Conservation (phyloP, 1,139 yeast genomes). For the Yamadazyma diospyri region DNA sequence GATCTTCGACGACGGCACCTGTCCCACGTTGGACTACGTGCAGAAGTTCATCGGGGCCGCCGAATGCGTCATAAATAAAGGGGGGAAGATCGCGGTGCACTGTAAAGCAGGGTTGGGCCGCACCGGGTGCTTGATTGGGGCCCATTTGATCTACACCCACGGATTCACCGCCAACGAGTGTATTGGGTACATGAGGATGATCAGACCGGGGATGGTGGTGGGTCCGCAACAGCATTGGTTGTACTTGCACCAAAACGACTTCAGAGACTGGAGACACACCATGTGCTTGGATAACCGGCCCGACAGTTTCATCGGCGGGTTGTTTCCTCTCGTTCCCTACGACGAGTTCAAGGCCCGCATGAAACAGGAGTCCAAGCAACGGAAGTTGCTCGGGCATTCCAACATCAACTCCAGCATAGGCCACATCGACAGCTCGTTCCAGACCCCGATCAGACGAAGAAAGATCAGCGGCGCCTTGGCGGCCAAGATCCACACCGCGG, state of each 20-base stretch:
- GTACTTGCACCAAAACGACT: constrained; percentile 91
- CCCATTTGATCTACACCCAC: constrained; percentile 90
- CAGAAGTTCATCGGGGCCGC: constrained; percentile 93
- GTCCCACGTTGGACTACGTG: constrained; percentile 92
- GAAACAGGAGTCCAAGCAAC: constrained; percentile 44
- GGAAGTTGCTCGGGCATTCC: constrained; percentile 34
- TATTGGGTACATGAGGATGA: constrained; percentile 92
- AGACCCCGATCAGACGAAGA: constrained; percentile 73
- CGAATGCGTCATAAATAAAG: constrained; percentile 75
- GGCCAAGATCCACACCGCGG: constrained; percentile 66
- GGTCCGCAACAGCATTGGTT: constrained; percentile 99
- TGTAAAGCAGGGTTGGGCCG: constrained; percentile 98
- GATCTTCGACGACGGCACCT: constrained; percentile 97
- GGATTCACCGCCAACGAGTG: constrained; percentile 97
- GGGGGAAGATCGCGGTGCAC: constrained; percentile 95
- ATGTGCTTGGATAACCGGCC: constrained; percentile 77
- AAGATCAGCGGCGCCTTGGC: constrained; percentile 69
- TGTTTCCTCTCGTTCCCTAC: constrained; percentile 63
- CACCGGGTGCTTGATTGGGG: constrained; percentile 96
- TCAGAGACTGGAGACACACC: constrained; percentile 93
- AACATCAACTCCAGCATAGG: constrained; percentile 27
- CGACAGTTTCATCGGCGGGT: constrained; percentile 72
- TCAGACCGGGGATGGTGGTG: constrained; percentile 98
- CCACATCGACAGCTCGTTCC: constrained; percentile 45
- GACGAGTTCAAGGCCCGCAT: constrained; percentile 49